Percentiles rank a stretch among this genome's conserved stretches.
phyloP scores from a whole-genome alignment of 2,329 filamentous ascomycete genomes.

The Aureobasidium lini region DNA sequence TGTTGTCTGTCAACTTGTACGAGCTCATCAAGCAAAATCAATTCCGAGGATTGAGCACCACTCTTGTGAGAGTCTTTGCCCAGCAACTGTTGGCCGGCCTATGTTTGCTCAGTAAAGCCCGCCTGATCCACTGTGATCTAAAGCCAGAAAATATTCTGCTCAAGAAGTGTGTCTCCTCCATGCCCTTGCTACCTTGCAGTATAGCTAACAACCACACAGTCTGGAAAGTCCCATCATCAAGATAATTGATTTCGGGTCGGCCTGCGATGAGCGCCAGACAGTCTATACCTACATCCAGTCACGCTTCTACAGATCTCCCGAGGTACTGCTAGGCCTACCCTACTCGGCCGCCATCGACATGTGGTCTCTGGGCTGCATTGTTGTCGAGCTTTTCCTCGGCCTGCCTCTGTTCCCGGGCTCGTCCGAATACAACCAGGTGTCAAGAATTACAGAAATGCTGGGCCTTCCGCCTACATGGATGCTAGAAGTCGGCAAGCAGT shows the following conservation, averaged over 20 bases:
- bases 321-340: conserved; percentile 88
- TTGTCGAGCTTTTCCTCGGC: conserved; percentile 93
- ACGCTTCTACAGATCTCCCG: conserved; percentile 92
- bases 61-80: conserved; percentile 91
- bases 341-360: conserved; percentile 99
- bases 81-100: conserved; percentile 92
- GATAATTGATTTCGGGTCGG: conserved; percentile 98
- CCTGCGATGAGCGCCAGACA: conserved; percentile 95
- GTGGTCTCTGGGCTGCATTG: conserved; percentile 98
- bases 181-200: not conserved
- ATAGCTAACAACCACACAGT: conserved; percentile 30
- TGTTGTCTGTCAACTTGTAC: conserved; percentile 95
- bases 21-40: conserved; percentile 99
- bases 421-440: conserved; percentile 97
- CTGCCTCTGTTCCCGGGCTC: conserved; percentile 92
- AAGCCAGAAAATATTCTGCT: conserved; percentile 97
- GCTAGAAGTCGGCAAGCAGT: conserved; percentile 98
- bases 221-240: conserved; percentile 99
- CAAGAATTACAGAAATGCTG: conserved; percentile 95
- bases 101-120: conserved; percentile 87
- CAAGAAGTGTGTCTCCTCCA: conserved; percentile 60
- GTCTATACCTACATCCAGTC: conserved; percentile 99
- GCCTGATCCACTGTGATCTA: conserved; percentile 93
- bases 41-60: conserved; percentile 94
- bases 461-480: conserved; percentile 97